Base-by-base conservation (phyloP, 2,329 filamentous ascomycete genomes). In the Cadophora gregata region DNA sequence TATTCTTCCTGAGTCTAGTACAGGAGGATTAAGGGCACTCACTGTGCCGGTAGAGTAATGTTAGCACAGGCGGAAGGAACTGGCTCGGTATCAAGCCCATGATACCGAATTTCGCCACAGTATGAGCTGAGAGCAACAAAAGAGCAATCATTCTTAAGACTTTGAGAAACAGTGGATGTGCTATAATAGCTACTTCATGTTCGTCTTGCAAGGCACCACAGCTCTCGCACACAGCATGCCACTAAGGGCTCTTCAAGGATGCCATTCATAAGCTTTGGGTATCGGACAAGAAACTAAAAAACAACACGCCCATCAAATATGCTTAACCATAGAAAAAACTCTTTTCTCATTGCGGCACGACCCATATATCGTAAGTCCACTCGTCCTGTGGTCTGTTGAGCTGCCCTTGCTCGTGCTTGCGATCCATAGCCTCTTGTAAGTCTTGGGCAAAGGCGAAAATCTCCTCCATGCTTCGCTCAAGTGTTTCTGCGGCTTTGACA, bases 381-480 rank as follows among this genome's bases (percentile, higher is more conserved):
- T 62, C 62, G 60, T 74, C 69, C 1, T 55, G 29, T n/a, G 16
- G 25, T 3, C 25, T 60, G 55, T 65, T 65, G 27, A 71, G 63
- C 4, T 50, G 27, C 0, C 71, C 70, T 7, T 67, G 59, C 21
- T 66, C 68, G 47, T 74, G 72, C 3, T 33, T 58, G 19, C 55
- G 29, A 62, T 74, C 69, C 62, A 75, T 69, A 1, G 60, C 62
- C 9, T 69, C 69, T 56, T 75, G 74, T 12, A 76, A 59, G 1
- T 75, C 72, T 25, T 69, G 72, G 5, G 75, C 75, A 61, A 68
- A 68, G 0, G 62, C 66, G 59, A 75, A 74, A 3, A 77, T 69
- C 4, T 76, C 74, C 21, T 76, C 75, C 42, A 75, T 65, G 45
- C 68, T 73, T 25, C 70, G 64, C 14, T 70, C 63, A 1, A 75